Base-by-base conservation (phyloP, 2,329 filamentous ascomycete genomes). In the Phyllachora maydis region DNA sequence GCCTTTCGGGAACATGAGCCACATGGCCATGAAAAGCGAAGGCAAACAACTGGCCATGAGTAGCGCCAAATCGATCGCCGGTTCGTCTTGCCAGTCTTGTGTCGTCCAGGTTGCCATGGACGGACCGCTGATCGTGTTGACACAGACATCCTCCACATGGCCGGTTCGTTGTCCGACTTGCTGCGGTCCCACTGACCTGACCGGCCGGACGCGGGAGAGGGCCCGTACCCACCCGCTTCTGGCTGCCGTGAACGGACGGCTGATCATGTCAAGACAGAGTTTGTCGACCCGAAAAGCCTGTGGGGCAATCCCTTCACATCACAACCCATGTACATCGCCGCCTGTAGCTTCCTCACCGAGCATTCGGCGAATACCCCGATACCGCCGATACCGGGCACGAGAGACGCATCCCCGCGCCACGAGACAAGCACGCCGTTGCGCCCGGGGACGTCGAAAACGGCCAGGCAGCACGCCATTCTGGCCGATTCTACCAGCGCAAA, bases 301-400 rank as follows among this genome's bases (percentile, higher is more conserved):
- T 72, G 83, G 16, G 78, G 79, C 2, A 91, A 88, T 29, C 81
- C 81, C 0, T 91, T 91, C 33, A 88, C 78, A 0, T 81, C 75
- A 22, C 81, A 91, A 43, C 81, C 81, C 0, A 90, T 90, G 38
- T 91, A 90, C 36, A 85, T 91, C 29, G 81, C 81, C 1, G 81
- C 79, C 1, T 90, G 79, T 39, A 81, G 81, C 0, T 91, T 91
- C 35, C 51, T 91, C 10, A 79, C 81, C 50, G 81, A 91, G 40
- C 79, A 76, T 4, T 70, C 67, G 4, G 63, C 73, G 9, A 71
- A 69, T 30, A 70, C 72, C 12, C n/a, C n/a, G n/a, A n/a, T n/a
- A n/a, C n/a, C n/a, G n/a, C 73, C 73, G 0, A 66, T 70, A 28
- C 56, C 68, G 11, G 42, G 71, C 14, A 77, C 73, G 0, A 57